Conservation (phyloP, 768 basidiomycete genomes). For the Mycena metata region DNA sequence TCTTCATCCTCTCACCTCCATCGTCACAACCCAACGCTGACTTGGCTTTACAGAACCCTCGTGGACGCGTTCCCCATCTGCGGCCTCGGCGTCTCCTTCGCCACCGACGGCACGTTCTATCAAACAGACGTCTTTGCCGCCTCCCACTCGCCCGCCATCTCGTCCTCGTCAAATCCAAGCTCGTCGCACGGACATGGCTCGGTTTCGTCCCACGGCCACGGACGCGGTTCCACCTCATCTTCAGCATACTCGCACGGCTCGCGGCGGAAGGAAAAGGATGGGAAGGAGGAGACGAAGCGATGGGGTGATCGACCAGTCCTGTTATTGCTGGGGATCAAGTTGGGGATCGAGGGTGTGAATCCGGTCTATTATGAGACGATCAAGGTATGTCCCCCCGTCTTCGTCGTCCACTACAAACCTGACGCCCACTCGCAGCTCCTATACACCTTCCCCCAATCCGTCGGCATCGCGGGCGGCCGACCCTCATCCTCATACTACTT, state of each 20-base stretch:
- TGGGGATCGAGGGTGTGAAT: conserved; percentile 94
- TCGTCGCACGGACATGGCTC: conserved; percentile 17
- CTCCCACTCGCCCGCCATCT: conserved; percentile 56
- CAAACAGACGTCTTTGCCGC: conserved; percentile 89
- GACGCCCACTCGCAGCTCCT: conserved; percentile 65
- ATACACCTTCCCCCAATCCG: conserved; percentile 94
- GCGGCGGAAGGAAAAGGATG: conserved; percentile 5
- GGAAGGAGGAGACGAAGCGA: conserved; percentile 44
- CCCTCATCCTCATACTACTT: conserved; percentile 98
- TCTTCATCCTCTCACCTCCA: not conserved
- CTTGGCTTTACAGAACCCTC: conserved; percentile 49
- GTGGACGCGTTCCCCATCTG: conserved; percentile 84
- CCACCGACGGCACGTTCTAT: conserved; percentile 85
- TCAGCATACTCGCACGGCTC: conserved; percentile 15
- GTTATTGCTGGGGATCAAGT: conserved; percentile 85
- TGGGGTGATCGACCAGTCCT: conserved; percentile 92
- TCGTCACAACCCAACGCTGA: not conserved
- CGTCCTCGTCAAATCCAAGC: conserved; percentile 6
- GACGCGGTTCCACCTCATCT: conserved; percentile 5
- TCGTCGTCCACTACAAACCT: conserved; percentile 2
- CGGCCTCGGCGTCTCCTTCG: conserved; percentile 83
- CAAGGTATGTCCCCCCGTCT: conserved; percentile 51
- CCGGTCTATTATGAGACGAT: conserved; percentile 92
- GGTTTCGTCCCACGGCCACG: conserved; percentile 12
- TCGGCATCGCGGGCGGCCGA: conserved; percentile 96